These are phyloP conservation scores for Nannochloris sp. DNA, from an alignment of 139 green algal genomes.

Conservation along the genomic window DNA sequence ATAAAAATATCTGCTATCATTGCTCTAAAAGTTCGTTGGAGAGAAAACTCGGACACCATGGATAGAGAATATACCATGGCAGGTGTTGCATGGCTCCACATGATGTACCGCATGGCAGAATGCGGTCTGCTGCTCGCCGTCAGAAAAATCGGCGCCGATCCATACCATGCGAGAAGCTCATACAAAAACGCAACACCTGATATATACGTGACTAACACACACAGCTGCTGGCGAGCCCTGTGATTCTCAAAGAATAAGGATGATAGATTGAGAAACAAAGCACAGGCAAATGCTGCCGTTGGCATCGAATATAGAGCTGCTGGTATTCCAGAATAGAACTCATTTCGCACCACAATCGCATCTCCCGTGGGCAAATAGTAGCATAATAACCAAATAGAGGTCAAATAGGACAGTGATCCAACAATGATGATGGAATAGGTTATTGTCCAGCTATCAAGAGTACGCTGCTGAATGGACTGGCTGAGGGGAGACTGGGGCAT, in stretches of 20 bases:
- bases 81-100: slow-evolving; percentile 46
- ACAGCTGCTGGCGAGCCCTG: slow-evolving; percentile 34
- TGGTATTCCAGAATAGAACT: slow-evolving; percentile 19
- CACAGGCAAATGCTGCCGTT: slow-evolving; percentile 42
- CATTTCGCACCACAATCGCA: not conserved
- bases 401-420: no score
- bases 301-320: slow-evolving; percentile 23
- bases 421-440: no score
- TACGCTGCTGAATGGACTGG: no score
- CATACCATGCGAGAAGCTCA: slow-evolving; percentile 35
- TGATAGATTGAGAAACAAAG: slow-evolving; percentile 40
- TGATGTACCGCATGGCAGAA: slow-evolving; percentile 31
- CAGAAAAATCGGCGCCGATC: slow-evolving; percentile 13
- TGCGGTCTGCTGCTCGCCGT: slow-evolving; percentile 17
- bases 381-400: slow-evolving; percentile 16
- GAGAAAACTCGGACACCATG: slow-evolving; percentile 36
- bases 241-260: slow-evolving; percentile 37
- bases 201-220: slow-evolving; percentile 36
- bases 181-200: slow-evolving; percentile 37
- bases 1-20: slow-evolving; percentile 37
- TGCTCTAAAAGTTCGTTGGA: not conserved
- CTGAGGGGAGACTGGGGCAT: no score
- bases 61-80: slow-evolving; percentile 43
- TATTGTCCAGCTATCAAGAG: no score
- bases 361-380: slow-evolving; percentile 3